phyloP scores from a whole-genome alignment of 805 yeast genomes.

The Saccharomycopsis vini region DNA sequence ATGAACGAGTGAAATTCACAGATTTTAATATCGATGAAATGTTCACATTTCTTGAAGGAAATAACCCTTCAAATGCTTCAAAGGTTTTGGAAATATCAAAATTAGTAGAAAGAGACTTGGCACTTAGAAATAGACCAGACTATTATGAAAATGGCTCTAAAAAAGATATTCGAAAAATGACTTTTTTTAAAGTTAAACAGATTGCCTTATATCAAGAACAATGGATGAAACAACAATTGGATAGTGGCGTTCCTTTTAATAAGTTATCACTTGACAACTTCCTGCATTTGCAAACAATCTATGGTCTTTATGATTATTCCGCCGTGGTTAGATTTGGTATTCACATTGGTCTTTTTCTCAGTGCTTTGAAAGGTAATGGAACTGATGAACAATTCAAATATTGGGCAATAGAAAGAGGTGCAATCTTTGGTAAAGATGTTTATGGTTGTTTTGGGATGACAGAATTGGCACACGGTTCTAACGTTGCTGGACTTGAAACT shows the following conservation, averaged over 20 bases:
- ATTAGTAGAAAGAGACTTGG: constrained; percentile 16
- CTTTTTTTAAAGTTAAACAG: constrained; percentile 17
- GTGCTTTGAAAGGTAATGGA: constrained; percentile 81
- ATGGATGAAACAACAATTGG: constrained; percentile 3
- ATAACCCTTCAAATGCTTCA: constrained; percentile 23
- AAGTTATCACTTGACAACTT: constrained; percentile 29
- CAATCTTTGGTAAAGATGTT: constrained; percentile 39
- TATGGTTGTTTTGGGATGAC: constrained; percentile 94
- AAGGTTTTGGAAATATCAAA: constrained; percentile 6
- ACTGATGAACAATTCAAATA: constrained; percentile 73
- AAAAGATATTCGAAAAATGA: constrained; percentile 9
- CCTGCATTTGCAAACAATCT: constrained; percentile 48
- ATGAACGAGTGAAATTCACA: constrained; percentile 21
- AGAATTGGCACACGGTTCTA: constrained; percentile 87
- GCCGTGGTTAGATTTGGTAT: constrained; percentile 78
- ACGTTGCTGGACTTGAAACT: constrained; percentile 91
- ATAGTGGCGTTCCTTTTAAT: constrained; percentile 29
- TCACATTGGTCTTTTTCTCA: constrained; percentile 76
- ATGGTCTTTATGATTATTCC: constrained; percentile 69
- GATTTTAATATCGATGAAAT: constrained; percentile 21
- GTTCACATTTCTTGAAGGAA: constrained; percentile 28
- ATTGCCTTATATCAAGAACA: constrained; percentile 11
- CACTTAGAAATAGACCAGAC: constrained; percentile 10
- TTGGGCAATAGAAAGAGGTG: constrained; percentile 71
- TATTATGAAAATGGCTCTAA: constrained; percentile 15